Conservation (phyloP, 2,329 filamentous ascomycete species). For the Madurella fahalii region DNA sequence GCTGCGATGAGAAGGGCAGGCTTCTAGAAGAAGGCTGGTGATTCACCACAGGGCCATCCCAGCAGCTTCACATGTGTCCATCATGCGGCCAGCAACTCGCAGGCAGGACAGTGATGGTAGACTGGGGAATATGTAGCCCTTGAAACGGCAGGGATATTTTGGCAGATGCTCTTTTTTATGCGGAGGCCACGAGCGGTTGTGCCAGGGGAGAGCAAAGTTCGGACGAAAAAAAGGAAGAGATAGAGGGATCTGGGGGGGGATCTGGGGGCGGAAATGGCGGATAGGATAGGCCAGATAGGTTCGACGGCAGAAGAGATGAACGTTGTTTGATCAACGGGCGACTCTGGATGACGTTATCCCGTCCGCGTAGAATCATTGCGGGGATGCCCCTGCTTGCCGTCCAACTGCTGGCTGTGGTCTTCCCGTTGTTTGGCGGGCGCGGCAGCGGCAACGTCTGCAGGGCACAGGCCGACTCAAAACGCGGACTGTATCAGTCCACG, state of each 20-base stretch:
- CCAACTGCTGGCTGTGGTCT: constrained; percentile 13
- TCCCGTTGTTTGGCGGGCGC: constrained; percentile 20
- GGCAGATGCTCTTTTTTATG: constrained; percentile 19
- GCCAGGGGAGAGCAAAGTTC: constrained; percentile 13
- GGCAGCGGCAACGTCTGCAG: constrained; percentile 20
- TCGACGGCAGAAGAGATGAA: constrained; percentile 20
- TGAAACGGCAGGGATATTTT: constrained; percentile 23
- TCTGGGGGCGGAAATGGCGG: not conserved
- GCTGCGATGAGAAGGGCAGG: constrained; percentile 7
- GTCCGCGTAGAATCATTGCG: constrained; percentile 21
- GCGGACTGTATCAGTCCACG: constrained; percentile 24
- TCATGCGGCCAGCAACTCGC: constrained; percentile 13
- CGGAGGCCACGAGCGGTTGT: not conserved
- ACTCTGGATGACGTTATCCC: constrained; percentile 20
- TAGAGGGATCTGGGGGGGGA: not conserved
- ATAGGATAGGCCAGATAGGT: constrained; percentile 3
- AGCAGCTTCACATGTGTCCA: constrained; percentile 2
- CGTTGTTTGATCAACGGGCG: constrained; percentile 24
- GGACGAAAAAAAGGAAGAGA: constrained; percentile 10
- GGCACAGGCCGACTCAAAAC: constrained; percentile 25
- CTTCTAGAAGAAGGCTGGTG: constrained; percentile 20
- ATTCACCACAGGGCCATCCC: not conserved
- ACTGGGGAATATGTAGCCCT: constrained; percentile 8
- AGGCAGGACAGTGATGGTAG: not conserved
- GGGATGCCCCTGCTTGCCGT: constrained; percentile 21